phyloP scores from a whole-genome alignment of 306 rosid genomes.

The Begonia loranthoides region DNA sequence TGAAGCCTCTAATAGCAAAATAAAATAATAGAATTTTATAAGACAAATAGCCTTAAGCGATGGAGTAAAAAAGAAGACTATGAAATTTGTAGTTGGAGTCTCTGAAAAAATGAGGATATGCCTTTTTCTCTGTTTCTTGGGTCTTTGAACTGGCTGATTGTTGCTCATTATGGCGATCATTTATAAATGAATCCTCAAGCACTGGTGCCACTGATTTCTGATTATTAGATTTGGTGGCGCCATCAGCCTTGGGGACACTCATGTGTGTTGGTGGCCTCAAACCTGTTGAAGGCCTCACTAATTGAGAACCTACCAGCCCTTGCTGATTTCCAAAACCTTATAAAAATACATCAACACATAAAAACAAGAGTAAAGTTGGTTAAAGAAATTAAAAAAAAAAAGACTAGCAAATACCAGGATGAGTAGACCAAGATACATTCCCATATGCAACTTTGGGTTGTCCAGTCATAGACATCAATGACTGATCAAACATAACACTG shows the following conservation, averaged over 20 bases:
- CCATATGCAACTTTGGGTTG: conserved; percentile 46
- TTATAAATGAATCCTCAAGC: conserved; percentile 45
- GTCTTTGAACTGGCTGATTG: conserved; percentile 25
- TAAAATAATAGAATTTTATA: too few species aligned
- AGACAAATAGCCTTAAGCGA: too few species aligned
- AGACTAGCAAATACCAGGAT: conserved; percentile 32
- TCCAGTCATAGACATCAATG: conserved; percentile 66
- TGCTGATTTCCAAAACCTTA: conserved; percentile 78
- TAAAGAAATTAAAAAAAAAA: conserved; percentile 7
- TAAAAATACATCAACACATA: neutral
- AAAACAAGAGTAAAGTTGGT: neutral
- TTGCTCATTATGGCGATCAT: conserved; percentile 27
- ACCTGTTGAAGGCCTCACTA: conserved; percentile 33
- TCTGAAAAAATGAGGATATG: conserved; percentile 1
- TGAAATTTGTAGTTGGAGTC: too few species aligned
- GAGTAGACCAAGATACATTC: conserved; percentile 56
- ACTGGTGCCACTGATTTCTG: conserved; percentile 36
- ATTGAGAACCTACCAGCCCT: conserved; percentile 41
- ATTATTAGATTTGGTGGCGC: conserved; percentile 22
- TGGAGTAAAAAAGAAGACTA: too few species aligned
- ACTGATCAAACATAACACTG: conserved; percentile 58
- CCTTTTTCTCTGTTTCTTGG: conserved; percentile 50
- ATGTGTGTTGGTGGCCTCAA: conserved; percentile 39
- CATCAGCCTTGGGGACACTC: conserved; percentile 22
- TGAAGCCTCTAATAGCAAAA: too few species aligned